phyloP scores from a whole-genome alignment of 2,329 filamentous ascomycete species.

The Fusarium kyushuense region DNA sequence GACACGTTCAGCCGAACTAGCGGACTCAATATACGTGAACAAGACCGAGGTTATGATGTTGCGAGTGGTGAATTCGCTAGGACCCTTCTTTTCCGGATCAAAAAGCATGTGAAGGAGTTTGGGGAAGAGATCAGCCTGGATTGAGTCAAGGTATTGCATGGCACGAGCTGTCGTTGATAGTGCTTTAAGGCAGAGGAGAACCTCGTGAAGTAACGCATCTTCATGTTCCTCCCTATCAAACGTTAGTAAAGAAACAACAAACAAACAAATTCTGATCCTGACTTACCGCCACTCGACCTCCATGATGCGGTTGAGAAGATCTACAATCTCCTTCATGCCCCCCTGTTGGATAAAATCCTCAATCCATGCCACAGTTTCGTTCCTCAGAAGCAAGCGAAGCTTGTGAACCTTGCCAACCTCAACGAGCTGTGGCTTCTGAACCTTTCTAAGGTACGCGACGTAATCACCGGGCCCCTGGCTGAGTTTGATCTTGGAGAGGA shows the following conservation, averaged over 20 bases:
- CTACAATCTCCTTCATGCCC: conserved; percentile 92
- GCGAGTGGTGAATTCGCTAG: conserved; percentile 94
- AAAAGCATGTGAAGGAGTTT: conserved; percentile 90
- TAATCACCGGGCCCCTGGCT: conserved; percentile 84
- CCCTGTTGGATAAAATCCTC: conserved; percentile 90
- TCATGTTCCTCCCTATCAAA: conserved; percentile 87
- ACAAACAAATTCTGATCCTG: not conserved
- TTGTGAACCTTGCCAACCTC: conserved; percentile 98
- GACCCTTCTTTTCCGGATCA: conserved; percentile 97
- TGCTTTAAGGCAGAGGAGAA: conserved; percentile 91
- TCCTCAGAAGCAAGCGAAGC: conserved; percentile 85
- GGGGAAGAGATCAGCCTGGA: conserved; percentile 86
- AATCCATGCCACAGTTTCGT: conserved; percentile 96
- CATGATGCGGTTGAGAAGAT: conserved; percentile 89
- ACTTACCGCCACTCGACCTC: conserved; percentile 93
- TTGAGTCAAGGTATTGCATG: conserved; percentile 81
- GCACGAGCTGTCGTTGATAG: conserved; percentile 92
- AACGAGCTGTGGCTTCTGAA: conserved; percentile 82
- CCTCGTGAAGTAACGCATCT: conserved; percentile 91
- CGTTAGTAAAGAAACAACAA: conserved; percentile 14
- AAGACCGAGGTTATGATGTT: conserved; percentile 90
- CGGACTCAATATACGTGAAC: conserved; percentile 85
- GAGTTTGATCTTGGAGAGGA: conserved; percentile 77
- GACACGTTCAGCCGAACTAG: conserved; percentile 70
- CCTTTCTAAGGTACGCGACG: conserved; percentile 84